phyloP scores from a whole-genome alignment of 768 basidiomycete species.

The Amanita inopinata region DNA sequence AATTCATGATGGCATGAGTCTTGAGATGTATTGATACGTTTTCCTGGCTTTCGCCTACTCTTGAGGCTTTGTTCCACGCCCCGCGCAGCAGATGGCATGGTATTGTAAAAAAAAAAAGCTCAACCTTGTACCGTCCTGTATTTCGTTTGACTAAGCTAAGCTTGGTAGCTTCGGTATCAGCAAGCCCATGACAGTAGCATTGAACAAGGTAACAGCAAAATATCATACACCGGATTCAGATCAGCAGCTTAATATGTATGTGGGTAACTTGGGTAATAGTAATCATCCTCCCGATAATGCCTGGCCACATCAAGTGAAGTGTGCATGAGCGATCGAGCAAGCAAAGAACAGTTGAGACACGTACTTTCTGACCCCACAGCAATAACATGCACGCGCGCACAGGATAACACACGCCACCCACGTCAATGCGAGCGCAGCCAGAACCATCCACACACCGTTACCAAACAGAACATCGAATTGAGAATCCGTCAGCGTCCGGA shows the following conservation, averaged over 20 bases:
- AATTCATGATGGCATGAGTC: constrained; percentile 87
- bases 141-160: too few species aligned
- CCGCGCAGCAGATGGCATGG: neutral
- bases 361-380: constrained; percentile 51
- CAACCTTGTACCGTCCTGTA: too few species aligned
- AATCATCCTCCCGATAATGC: neutral
- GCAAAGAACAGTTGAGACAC: constrained; percentile 7
- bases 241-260: neutral
- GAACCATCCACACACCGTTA: constrained; percentile 67
- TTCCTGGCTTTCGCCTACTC: neutral
- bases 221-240: neutral
- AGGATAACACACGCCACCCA: constrained; percentile 57
- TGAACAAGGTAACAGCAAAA: neutral
- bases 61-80: neutral
- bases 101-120: neutral
- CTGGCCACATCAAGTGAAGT: neutral
- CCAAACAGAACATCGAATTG: constrained; percentile 45
- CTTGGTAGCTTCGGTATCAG: too few species aligned
- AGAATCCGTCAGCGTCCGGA: constrained; percentile 29
- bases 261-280: neutral
- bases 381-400: constrained; percentile 55
- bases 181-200: too few species aligned
- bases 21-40: constrained; percentile 72
- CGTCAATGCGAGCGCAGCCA: constrained; percentile 41
- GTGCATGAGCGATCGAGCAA: neutral